A percentile compares a stretch with the other conserved stretches of the same genome.
Conservation (phyloP, 1,284 basidiomycete genomes). For the Marasmius oreades region DNA sequence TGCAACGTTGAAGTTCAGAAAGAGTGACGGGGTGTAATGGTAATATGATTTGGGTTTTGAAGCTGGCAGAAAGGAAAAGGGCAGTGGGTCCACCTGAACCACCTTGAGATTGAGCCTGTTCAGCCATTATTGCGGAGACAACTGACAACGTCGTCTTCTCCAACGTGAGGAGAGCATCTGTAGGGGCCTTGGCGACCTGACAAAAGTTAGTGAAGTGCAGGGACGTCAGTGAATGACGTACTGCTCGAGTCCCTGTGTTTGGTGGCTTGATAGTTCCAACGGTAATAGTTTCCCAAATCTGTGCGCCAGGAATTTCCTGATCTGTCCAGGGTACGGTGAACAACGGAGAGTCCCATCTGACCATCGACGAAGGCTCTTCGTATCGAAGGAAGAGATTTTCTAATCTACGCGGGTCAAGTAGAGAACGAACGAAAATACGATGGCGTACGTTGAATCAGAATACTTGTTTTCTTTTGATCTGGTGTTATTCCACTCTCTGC, state of each 20-base stretch:
- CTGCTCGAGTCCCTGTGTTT: conserved; percentile 81
- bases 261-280: conserved; percentile 81
- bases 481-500: conserved; percentile 71
- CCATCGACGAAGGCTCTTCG: conserved; percentile 96
- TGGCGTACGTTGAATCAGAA: conserved; percentile 66
- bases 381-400: conserved; percentile 88
- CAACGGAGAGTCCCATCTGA: conserved; percentile 94
- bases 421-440: neutral
- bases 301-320: conserved; percentile 60
- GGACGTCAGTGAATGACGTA: conserved; percentile 39
- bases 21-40: conserved; percentile 72
- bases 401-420: conserved; percentile 49
- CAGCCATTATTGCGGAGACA: conserved; percentile 64
- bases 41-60: conserved; percentile 46
- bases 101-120: conserved; percentile 43
- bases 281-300: conserved; percentile 82
- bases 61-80: conserved; percentile 42
- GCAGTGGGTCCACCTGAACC: conserved; percentile 50
- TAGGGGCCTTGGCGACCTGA: conserved; percentile 74
- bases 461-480: conserved; percentile 56
- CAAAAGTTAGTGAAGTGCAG: conserved; percentile 4
- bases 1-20: conserved; percentile 81
- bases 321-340: conserved; percentile 83
- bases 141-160: conserved; percentile 69
- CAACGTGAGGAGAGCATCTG: conserved; percentile 76